Evolutionary conservation across 2,329 filamentous ascomycete genomes (phyloP).

Genomic region (Colletotrichum sp.): DNA sequence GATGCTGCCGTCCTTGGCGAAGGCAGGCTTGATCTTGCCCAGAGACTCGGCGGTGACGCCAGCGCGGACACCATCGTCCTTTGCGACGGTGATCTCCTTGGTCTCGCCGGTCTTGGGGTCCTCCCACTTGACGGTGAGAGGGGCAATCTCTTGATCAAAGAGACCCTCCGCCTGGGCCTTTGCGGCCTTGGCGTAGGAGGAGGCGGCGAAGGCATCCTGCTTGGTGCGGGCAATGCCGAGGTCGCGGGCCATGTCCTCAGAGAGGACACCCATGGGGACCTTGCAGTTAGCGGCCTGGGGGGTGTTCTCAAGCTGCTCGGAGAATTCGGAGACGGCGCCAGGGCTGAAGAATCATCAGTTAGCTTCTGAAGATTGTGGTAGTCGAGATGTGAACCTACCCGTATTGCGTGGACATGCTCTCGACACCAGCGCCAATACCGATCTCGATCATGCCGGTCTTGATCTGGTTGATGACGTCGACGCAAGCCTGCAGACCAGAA

Average conservation of each 20-base stretch:
- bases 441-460: constrained; percentile 91
- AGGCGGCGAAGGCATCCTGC: constrained; percentile 95
- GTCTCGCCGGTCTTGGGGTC: constrained; percentile 90
- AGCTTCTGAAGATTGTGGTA: not conserved
- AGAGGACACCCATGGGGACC: constrained; percentile 93
- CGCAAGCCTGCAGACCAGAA: constrained; percentile 88
- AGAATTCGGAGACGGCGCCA: constrained; percentile 89
- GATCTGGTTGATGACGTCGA: constrained; percentile 95
- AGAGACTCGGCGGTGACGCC: constrained; percentile 88
- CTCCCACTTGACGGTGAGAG: constrained; percentile 84
- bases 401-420: constrained; percentile 95
- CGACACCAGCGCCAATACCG: constrained; percentile 91
- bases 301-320: constrained; percentile 82
- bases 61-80: constrained; percentile 86
- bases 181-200: constrained; percentile 88
- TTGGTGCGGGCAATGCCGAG: constrained; percentile 71
- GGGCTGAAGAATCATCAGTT: constrained; percentile 56
- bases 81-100: constrained; percentile 80
- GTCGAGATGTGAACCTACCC: constrained; percentile 60
- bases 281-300: constrained; percentile 92
- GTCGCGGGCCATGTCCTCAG: constrained; percentile 93
- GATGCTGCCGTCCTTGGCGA: constrained; percentile 90
- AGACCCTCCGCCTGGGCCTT: constrained; percentile 87
- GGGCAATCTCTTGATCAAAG: constrained; percentile 90
- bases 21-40: constrained; percentile 89